These are phyloP conservation scores for Mucor irregularis DNA, from an alignment of 371 early-diverging fungal species.

Conservation along the genomic window DNA sequence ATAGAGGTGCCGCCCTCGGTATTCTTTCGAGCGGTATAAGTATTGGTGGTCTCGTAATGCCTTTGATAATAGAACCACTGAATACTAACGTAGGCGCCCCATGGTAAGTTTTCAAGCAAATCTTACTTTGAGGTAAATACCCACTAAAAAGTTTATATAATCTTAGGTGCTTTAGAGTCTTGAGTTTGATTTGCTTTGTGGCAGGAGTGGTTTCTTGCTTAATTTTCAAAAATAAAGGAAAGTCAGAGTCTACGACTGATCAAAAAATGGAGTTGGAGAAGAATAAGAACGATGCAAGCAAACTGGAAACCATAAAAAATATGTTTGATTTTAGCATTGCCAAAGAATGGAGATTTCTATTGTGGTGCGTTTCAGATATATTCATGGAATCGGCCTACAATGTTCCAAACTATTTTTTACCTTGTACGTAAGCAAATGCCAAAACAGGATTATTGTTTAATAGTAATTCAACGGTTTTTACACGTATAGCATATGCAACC, in stretches of 20 bases:
- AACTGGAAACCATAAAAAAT: conserved; percentile 10
- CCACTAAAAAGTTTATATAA: neutral
- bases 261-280: neutral
- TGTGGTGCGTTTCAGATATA: conserved; percentile 36
- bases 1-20: conserved; percentile 72
- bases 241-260: too few relatives aligned
- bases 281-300: neutral
- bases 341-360: conserved; percentile 42
- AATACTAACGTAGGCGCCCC: conserved; percentile 54
- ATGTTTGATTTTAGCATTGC: conserved; percentile 46
- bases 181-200: conserved; percentile 16
- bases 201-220: conserved; percentile 15
- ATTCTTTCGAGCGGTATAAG: conserved; percentile 73
- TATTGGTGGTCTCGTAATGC: conserved; percentile 73
- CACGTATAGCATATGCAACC: conserved; percentile 30
- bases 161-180: conserved; percentile 24
- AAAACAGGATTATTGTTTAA: too few relatives aligned
- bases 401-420: conserved; percentile 60
- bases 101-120: conserved; percentile 34
- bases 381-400: conserved; percentile 48
- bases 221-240: conserved; percentile 10
- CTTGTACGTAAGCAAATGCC: conserved; percentile 28
- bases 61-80: conserved; percentile 60
- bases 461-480: too few relatives aligned
- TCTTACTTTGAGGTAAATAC: neutral